Conservation (phyloP, 1,139 yeast genomes). For the Protomyces arabidopsidicola region DNA sequence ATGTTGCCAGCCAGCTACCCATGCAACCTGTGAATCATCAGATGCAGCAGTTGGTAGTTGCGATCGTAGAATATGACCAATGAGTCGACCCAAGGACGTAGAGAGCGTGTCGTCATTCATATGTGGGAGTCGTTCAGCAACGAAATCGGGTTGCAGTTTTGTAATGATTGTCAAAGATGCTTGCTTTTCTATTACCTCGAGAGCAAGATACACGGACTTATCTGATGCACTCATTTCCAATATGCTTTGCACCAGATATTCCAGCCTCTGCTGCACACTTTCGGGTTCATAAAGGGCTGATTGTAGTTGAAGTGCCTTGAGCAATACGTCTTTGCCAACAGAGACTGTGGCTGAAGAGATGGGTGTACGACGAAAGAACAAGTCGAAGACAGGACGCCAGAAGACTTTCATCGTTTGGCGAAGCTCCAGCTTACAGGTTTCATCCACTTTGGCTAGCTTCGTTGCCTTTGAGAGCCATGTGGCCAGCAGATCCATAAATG, state of each 20-base stretch:
- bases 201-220: conserved; percentile 18
- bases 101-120: conserved; percentile 18
- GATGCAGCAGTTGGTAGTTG: not conserved
- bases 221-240: conserved; percentile 12
- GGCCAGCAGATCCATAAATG: conserved; percentile 11
- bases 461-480: conserved; percentile 18
- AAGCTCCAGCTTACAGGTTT: not conserved
- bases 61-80: conserved; percentile 8
- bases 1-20: conserved; percentile 13
- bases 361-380: conserved; percentile 18
- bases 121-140: conserved; percentile 3
- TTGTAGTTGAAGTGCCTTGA: conserved; percentile 13
- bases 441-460: not conserved
- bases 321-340: conserved; percentile 17
- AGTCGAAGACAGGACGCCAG: conserved; percentile 3
- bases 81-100: conserved; percentile 16
- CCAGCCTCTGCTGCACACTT: not conserved
- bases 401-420: not conserved
- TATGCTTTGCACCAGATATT: not conserved
- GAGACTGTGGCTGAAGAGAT: conserved; percentile 13
- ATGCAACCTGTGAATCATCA: conserved; percentile 1
- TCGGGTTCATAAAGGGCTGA: not conserved
- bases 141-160: conserved; percentile 6
- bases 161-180: conserved; percentile 7
- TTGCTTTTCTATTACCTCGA: conserved; percentile 18